A percentile compares a stretch with the other conserved stretches of the same genome.
Conservation (phyloP, 352 stramenopile genomes). For the Thalassiosira ordinaria region DNA sequence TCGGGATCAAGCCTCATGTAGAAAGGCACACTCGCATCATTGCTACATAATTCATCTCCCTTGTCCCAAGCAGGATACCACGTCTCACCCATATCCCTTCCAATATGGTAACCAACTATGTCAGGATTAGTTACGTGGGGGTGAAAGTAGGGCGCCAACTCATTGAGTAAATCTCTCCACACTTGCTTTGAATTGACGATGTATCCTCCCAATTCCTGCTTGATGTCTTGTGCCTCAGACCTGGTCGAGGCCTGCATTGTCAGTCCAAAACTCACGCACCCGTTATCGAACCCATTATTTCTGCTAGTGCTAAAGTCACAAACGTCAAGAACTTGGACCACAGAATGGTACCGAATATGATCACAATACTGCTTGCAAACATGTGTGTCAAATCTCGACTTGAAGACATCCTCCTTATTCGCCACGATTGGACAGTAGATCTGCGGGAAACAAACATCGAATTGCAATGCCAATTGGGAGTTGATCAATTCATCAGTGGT, state of each 20-base stretch:
- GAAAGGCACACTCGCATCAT: neutral
- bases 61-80: constrained; percentile 5
- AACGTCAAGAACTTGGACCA: neutral
- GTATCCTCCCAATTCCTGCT: neutral
- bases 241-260: neutral
- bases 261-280: constrained; percentile 6
- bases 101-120: neutral
- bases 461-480: constrained; percentile 1
- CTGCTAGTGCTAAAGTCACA: too few species aligned
- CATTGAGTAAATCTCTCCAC: neutral
- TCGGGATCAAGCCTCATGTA: constrained; percentile 8
- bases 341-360: neutral
- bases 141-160: neutral
- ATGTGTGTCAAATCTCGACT: neutral
- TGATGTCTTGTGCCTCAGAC: neutral
- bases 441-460: neutral
- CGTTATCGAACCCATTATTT: neutral
- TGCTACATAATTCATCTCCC: neutral
- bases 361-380: neutral
- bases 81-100: neutral
- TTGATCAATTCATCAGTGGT: neutral
- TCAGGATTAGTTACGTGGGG: neutral
- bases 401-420: neutral
- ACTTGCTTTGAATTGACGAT: neutral
- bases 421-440: neutral